These are phyloP conservation scores for Helichrysum umbraculigerum DNA, from an alignment of 129 eudicot species.

Conservation along the genomic window DNA sequence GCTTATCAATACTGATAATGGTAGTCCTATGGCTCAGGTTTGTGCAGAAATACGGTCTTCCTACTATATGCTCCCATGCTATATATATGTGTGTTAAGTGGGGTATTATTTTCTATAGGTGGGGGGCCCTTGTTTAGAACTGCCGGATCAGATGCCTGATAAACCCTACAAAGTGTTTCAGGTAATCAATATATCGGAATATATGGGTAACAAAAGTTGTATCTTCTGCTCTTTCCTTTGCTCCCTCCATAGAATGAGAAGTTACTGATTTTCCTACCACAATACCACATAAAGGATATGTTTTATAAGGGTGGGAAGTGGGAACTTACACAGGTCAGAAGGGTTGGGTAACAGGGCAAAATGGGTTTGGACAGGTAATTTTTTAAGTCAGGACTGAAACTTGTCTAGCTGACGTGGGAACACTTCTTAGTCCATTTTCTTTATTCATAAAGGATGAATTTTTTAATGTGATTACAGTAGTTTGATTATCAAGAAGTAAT, in stretches of 20 bases:
- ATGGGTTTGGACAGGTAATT: not conserved
- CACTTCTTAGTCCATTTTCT: not conserved
- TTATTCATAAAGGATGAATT: not conserved
- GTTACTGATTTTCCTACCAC: not conserved
- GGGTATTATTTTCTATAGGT: slow-evolving; percentile 41
- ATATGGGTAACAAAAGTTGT: not conserved
- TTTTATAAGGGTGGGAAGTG: not conserved
- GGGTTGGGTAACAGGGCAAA: not conserved
- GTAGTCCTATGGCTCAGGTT: slow-evolving; percentile 98
- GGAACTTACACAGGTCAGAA: not conserved
- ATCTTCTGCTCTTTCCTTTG: not conserved
- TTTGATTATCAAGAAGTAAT: not conserved
- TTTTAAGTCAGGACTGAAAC: not conserved
- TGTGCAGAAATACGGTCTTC: slow-evolving; percentile 25
- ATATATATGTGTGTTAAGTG: not conserved
- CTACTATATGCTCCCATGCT: not conserved
- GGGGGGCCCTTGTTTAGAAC: slow-evolving; percentile 49
- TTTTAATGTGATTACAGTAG: not conserved
- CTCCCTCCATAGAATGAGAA: slow-evolving; percentile 6
- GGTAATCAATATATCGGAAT: slow-evolving; percentile 42
- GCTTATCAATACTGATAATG: slow-evolving; percentile 96
- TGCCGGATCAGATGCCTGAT: slow-evolving; percentile 50
- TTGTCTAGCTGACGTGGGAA: not conserved
- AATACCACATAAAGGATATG: not conserved
- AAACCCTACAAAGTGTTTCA: slow-evolving; percentile 73